Conservation (phyloP, 805 yeast species). For the Kurtzmaniella cleridarum region DNA sequence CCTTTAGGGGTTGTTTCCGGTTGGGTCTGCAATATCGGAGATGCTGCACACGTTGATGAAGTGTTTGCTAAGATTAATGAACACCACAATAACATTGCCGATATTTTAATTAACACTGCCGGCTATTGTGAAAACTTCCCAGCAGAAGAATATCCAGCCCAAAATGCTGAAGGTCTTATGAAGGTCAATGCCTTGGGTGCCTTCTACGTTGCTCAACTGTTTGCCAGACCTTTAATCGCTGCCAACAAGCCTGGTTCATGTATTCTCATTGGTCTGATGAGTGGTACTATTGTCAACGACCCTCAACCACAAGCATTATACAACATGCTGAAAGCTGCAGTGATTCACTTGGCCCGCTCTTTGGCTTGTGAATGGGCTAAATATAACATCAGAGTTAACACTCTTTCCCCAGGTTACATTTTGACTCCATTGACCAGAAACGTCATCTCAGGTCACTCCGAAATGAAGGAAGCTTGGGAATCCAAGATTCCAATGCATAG, state of each 20-base stretch:
- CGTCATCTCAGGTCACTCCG: constrained; percentile 56
- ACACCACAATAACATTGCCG: constrained; percentile 57
- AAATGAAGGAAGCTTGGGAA: constrained; percentile 68
- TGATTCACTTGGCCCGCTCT: constrained; percentile 70
- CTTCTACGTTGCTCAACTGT: constrained; percentile 65
- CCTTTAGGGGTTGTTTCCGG: constrained; percentile 45
- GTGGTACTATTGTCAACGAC: constrained; percentile 70
- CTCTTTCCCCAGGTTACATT: constrained; percentile 77
- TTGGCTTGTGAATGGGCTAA: constrained; percentile 81
- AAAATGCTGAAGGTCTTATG: constrained; percentile 61
- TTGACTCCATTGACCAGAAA: constrained; percentile 73
- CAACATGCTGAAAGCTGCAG: constrained; percentile 86
- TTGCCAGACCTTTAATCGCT: constrained; percentile 62
- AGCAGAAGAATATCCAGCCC: constrained; percentile 71
- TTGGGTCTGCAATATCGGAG: constrained; percentile 73
- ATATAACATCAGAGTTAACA: constrained; percentile 69
- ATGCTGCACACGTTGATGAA: constrained; percentile 52
- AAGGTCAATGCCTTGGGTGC: constrained; percentile 74
- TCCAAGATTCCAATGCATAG: constrained; percentile 68
- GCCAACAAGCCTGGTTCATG: constrained; percentile 54
- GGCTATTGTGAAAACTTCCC: constrained; percentile 80
- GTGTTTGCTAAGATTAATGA: constrained; percentile 49
- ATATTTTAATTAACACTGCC: constrained; percentile 71
- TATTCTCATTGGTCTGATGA: constrained; percentile 73
- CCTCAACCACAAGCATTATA: constrained; percentile 79